A percentile compares a stretch with the other conserved stretches of the same genome.
phyloP scores from a whole-genome alignment of 371 early-diverging fungal species.

The Cladochytrium tenue region DNA sequence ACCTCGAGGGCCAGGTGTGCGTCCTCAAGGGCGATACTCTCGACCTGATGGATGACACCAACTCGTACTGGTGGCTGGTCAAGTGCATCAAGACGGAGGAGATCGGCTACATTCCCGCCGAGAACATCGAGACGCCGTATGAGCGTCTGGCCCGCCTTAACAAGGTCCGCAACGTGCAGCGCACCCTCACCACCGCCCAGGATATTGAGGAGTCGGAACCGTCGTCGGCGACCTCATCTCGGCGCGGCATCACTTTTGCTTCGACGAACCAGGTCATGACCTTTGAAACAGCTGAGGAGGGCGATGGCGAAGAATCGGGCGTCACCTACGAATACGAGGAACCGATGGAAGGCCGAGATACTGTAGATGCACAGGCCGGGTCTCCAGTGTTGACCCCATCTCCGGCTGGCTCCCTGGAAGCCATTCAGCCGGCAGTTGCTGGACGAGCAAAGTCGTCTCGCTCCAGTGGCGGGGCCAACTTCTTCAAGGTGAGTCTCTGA shows the following conservation, averaged over 20 bases:
- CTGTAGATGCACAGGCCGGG: neutral
- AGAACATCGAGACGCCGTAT: constrained; percentile 91
- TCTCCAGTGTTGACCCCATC: too few species aligned
- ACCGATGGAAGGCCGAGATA: neutral
- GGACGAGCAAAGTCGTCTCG: neutral
- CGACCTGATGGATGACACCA: constrained; percentile 88
- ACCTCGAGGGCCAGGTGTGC: constrained; percentile 89
- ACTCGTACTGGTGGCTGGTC: constrained; percentile 97
- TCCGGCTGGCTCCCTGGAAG: too few species aligned
- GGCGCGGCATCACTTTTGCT: constrained; percentile 8
- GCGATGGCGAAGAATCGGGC: neutral
- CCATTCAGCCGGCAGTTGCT: neutral
- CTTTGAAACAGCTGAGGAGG: constrained; percentile 4
- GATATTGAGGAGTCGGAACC: neutral
- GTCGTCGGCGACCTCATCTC: neutral
- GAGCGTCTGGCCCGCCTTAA: constrained; percentile 89
- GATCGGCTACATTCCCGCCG: constrained; percentile 95
- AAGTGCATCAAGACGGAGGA: constrained; percentile 80
- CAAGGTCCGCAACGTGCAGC: constrained; percentile 69
- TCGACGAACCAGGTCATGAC: neutral
- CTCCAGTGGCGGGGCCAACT: neutral
- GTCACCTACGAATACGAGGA: neutral
- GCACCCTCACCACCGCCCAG: constrained; percentile 6
- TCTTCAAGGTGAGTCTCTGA: constrained; percentile 4
- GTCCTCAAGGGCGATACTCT: constrained; percentile 86